Base-by-base conservation (phyloP, 768 basidiomycete species). In the Rhodotorula diobovata region DNA sequence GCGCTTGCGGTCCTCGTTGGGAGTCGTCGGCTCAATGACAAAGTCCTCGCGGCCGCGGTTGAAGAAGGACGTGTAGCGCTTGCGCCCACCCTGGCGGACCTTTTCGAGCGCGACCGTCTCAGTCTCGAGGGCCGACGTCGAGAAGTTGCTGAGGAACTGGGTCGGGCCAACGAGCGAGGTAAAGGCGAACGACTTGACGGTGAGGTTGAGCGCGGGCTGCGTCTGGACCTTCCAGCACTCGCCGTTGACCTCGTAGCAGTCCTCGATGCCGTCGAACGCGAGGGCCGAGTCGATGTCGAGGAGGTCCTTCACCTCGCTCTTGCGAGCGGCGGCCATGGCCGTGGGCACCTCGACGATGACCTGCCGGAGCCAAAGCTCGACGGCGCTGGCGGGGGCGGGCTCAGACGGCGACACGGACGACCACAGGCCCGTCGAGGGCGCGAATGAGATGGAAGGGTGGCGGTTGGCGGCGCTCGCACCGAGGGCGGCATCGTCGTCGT, bases 1-100 rank as follows among this genome's bases (percentile, higher is more conserved):
- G 28, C 85, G 86, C 61, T 90, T 86, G 18, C 85, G 81, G 68
- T 86, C 84, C 66, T 80, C 82, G 72, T 82, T 82, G 72, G 78
- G 80, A 68, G 87, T 86, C 37, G 71, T 30, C 51, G 76, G 61
- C 66, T 76, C 71, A 30, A 76, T 71, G 35, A 77, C 63, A 67
- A 78, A 78, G 41, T 80, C 73, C 45, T 70, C 62, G 16, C 43
- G 60, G 1, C 67, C 71, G 48, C 73, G 57, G 48, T 64, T 68
- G 63, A 74, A 74, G 63, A 74, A 74, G 66, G 63, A 66, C 18
- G 73, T 64, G 63, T 71, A 70, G 11, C 67, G 67, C 50, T 46
- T 63, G 4, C 63, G 55, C 16, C 61, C 72, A 15, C 58, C 54
- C 39, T 54, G 58, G 20, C 48, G 56, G 11, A 74, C 68, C 65